phyloP scores from a whole-genome alignment of 2,329 filamentous ascomycete genomes.

The Bipolaris oryzae region DNA sequence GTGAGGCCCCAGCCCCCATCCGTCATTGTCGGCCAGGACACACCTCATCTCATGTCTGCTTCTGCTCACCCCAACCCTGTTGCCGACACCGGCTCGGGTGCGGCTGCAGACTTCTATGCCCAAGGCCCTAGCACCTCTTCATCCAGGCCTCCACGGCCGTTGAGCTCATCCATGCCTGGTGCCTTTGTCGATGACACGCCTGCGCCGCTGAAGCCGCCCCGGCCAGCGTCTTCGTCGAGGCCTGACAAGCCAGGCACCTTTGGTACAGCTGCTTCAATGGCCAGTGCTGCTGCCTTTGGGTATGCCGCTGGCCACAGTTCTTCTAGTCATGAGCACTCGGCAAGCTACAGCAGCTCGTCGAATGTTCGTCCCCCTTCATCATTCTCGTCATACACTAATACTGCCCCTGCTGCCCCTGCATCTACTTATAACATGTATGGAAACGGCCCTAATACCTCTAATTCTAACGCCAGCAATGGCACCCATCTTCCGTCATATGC shows the following conservation, averaged over 20 bases:
- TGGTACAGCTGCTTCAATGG: slow-evolving; percentile 44
- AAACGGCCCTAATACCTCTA: slow-evolving; percentile 34
- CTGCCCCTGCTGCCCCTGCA: slow-evolving; percentile 18
- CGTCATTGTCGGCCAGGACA: slow-evolving; percentile 60
- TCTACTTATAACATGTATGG: slow-evolving; percentile 33
- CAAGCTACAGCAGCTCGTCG: slow-evolving; percentile 28
- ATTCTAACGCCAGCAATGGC: slow-evolving; percentile 37
- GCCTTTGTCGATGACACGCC: slow-evolving; percentile 42
- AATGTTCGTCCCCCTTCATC: slow-evolving; percentile 35
- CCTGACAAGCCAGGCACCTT: slow-evolving; percentile 42
- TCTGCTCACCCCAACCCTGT: slow-evolving; percentile 59
- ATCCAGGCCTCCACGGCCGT: slow-evolving; percentile 46
- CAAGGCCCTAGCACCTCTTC: slow-evolving; percentile 26
- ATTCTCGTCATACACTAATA: slow-evolving; percentile 33
- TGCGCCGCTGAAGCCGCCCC: slow-evolving; percentile 42
- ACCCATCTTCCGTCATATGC: slow-evolving; percentile 43
- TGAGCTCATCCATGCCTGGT: slow-evolving; percentile 42
- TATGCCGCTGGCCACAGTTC: slow-evolving; percentile 48
- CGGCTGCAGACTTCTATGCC: slow-evolving; percentile 64
- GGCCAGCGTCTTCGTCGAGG: slow-evolving; percentile 32
- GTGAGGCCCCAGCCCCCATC: slow-evolving; percentile 59
- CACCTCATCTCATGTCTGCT: slow-evolving; percentile 62
- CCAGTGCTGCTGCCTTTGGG: slow-evolving; percentile 51
- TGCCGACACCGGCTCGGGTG: slow-evolving; percentile 64
- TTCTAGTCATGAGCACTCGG: slow-evolving; percentile 36